A percentile compares a stretch with the other conserved stretches of the same genome.
phyloP scores from a whole-genome alignment of 2,329 filamentous ascomycete genomes.

The Aspergillus spinulosporus region DNA sequence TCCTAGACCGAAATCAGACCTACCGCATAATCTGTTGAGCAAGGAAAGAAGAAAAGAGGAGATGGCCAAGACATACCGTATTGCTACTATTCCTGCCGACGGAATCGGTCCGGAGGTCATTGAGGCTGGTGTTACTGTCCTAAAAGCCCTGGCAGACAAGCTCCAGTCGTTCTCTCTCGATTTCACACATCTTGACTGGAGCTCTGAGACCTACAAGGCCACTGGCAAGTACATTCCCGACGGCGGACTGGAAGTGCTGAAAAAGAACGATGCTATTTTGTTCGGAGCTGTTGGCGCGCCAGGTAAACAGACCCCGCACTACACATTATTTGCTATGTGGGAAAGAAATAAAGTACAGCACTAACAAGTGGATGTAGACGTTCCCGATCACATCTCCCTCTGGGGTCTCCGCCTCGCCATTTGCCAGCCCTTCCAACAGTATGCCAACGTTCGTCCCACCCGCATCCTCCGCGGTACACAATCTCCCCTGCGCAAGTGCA shows the following conservation, averaged over 20 bases:
- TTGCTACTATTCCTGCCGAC: constrained; percentile 68
- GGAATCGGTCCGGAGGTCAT: constrained; percentile 71
- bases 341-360: not conserved
- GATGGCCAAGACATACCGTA: constrained; percentile 43
- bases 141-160: constrained; percentile 48
- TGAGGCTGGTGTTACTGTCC: constrained; percentile 61
- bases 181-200: constrained; percentile 67
- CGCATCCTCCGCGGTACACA: constrained; percentile 61
- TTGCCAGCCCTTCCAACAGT: constrained; percentile 66
- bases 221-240: constrained; percentile 66
- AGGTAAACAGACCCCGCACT: constrained; percentile 31
- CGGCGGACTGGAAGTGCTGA: constrained; percentile 58
- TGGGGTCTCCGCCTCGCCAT: constrained; percentile 69
- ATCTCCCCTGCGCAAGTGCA: constrained; percentile 57
- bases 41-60: not conserved
- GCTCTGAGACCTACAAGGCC: constrained; percentile 64
- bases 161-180: constrained; percentile 60
- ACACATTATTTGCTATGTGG: not conserved
- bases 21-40: not conserved
- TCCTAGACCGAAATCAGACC: not conserved
- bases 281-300: constrained; percentile 69
- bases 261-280: constrained; percentile 64
- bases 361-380: constrained; percentile 40
- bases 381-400: constrained; percentile 67
- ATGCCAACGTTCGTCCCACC: constrained; percentile 67